A percentile compares a stretch with the other conserved stretches of the same genome.
Evolutionary conservation across 345 rosid genomes (phyloP).

Genomic region (Dipteronia sinensis): DNA sequence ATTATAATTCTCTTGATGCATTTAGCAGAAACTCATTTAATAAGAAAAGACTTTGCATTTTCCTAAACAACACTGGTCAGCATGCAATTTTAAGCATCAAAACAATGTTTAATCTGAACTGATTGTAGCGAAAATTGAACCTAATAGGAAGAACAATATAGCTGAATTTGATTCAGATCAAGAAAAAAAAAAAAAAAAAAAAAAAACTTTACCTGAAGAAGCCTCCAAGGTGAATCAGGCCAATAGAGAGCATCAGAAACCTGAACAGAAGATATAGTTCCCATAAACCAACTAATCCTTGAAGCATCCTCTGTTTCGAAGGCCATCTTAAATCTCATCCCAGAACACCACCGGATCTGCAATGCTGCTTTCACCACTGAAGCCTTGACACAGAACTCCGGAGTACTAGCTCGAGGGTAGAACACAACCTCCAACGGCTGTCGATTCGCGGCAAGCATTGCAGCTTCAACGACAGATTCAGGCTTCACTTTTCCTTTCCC

Average conservation of each 20-base stretch:
- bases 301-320: constrained; percentile 83
- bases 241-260: constrained; percentile 64
- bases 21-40: not conserved
- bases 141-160: not conserved
- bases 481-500: constrained; percentile 49
- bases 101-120: not conserved
- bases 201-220: constrained; percentile 59
- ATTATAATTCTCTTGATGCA: not conserved
- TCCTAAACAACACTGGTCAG: not conserved
- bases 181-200: not conserved
- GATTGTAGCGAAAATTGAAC: not conserved
- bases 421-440: constrained; percentile 67
- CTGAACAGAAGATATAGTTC: constrained; percentile 68
- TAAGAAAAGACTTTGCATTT: not conserved
- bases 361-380: constrained; percentile 57
- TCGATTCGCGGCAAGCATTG: constrained; percentile 52
- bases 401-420: constrained; percentile 68
- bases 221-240: constrained; percentile 85
- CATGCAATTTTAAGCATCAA: not conserved
- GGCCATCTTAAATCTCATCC: constrained; percentile 83
- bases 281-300: constrained; percentile 83
- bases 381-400: constrained; percentile 63
- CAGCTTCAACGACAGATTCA: constrained; percentile 64
- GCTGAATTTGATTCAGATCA: not conserved
- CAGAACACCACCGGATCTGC: constrained; percentile 68